Evolutionary conservation across 2,329 filamentous ascomycete genomes (phyloP).

Genomic region (Zalaria obscura): DNA sequence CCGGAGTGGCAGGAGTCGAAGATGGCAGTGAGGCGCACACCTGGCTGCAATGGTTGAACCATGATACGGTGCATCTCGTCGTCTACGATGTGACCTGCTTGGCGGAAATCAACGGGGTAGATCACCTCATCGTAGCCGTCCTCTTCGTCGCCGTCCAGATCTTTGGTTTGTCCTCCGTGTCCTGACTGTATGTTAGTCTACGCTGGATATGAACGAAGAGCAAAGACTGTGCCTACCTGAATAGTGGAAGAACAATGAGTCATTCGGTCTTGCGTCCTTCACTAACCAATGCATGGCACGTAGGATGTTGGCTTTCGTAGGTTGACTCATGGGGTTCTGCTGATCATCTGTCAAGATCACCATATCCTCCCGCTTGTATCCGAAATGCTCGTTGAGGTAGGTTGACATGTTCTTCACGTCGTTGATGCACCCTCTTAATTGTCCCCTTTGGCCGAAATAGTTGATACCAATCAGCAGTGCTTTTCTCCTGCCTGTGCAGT

Average conservation of each 20-base stretch:
- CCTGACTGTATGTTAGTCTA: constrained; percentile 27
- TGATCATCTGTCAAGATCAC: constrained; percentile 92
- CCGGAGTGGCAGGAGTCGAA: constrained; percentile 74
- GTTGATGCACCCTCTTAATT: constrained; percentile 89
- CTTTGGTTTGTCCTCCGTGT: constrained; percentile 69
- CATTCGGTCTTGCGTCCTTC: constrained; percentile 81
- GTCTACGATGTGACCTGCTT: constrained; percentile 68
- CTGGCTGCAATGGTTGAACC: constrained; percentile 63
- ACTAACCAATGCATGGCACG: constrained; percentile 97
- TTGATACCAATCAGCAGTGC: constrained; percentile 90
- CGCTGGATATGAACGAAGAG: background rate
- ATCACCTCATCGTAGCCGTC: constrained; percentile 76
- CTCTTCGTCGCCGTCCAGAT: constrained; percentile 65
- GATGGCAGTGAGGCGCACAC: constrained; percentile 71
- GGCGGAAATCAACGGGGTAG: constrained; percentile 68
- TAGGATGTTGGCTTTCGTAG: constrained; percentile 87
- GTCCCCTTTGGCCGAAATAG: constrained; percentile 84
- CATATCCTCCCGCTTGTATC: constrained; percentile 93
- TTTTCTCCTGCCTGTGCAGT: constrained; percentile 78
- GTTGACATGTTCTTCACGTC: constrained; percentile 94
- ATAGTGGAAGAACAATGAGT: constrained; percentile 96
- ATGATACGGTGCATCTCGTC: constrained; percentile 72
- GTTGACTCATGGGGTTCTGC: constrained; percentile 93
- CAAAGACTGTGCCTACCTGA: constrained; percentile 47
- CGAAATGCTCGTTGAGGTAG: constrained; percentile 78